A percentile compares a stretch with the other conserved stretches of the same genome.
Conservation (phyloP, 495 filamentous ascomycete species). For the Podospora sp. region DNA sequence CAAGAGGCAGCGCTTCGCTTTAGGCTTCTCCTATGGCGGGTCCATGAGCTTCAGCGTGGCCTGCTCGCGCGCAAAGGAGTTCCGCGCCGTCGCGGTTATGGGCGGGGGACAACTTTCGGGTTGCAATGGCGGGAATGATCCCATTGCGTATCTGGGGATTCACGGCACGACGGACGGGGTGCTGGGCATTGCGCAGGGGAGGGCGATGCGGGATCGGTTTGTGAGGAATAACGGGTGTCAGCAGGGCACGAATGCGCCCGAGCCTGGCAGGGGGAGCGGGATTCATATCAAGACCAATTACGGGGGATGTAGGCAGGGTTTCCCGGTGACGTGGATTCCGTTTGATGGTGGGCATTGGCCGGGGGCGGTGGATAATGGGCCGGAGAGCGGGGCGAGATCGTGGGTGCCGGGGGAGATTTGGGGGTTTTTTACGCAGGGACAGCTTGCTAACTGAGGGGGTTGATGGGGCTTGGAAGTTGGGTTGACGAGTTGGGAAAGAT, state of each 20-base stretch:
- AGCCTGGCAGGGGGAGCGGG: conserved; percentile 31
- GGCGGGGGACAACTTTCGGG: neutral
- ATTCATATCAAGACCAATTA: conserved; percentile 39
- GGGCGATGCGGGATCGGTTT: neutral
- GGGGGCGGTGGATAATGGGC: conserved; percentile 21
- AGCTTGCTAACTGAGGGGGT: conserved; percentile 16
- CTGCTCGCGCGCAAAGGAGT: neutral
- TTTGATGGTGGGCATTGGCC: conserved; percentile 26
- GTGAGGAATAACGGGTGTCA: conserved; percentile 40
- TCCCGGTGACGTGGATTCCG: conserved; percentile 33
- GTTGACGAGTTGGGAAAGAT: too few relatives aligned
- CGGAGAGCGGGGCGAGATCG: conserved; percentile 15
- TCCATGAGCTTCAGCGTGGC: conserved; percentile 42
- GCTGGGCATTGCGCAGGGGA: neutral
- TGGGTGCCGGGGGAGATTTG: conserved; percentile 29
- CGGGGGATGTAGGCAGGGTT: conserved; percentile 27
- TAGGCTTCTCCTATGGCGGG: conserved; percentile 49
- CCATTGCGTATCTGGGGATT: neutral
- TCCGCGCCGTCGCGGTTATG: conserved; percentile 4
- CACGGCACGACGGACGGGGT: neutral
- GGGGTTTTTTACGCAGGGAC: conserved; percentile 25
- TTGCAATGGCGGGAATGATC: neutral
- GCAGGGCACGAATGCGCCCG: conserved; percentile 27
- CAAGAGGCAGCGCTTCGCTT: conserved; percentile 41
- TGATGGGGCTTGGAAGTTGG: too few relatives aligned